Base-by-base conservation (phyloP, 208 protist species). In the Trypanosoma avium region DNA sequence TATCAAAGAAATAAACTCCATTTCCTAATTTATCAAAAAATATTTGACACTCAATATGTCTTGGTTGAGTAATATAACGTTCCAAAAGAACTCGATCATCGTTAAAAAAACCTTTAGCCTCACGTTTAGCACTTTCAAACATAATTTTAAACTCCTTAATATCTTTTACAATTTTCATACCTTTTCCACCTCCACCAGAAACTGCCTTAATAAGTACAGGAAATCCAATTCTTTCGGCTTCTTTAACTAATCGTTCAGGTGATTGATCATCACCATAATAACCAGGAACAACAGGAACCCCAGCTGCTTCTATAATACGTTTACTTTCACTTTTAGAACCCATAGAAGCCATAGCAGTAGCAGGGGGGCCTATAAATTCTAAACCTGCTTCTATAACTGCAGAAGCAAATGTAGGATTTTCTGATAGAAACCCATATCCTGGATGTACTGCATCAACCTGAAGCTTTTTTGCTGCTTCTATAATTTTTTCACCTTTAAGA, bases 201-300 rank as follows among this genome's bases (percentile, higher is more conserved):
- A 88, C 84, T 0, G 98, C 98, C 84, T 99, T 99, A 76, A 99
- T 97, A 59, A 99, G 88, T 1, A 99, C 82, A 8, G 98, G 98
- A 73, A 73, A 70, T 6, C 66, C 67, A 42, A 79, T 72, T 32
- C 35, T 50, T 17, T 68, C 55, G 3, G 53, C 67, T 32, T 73
- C 57, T 10, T 64, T 24, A 22, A 52, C 26, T 53, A 75, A 19
- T 26, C 70, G 40, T 32, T 65, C 70, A 45, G 70, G 69, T 19
- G 43, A 68, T 66, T 81, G 67, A 45, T 73, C 65, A 9, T 68
- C 53, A 30, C 60, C 50, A 81, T 77, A 52, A 64, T 98, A 98
- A 29, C 96, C 81, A 19, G 79, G 91, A 19, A 99, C 90, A 40
- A 95, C 81, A 19, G 97, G 92, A 55, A 97, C 82, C 24, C 84